phyloP scores from a whole-genome alignment of 2,329 filamentous ascomycete species.

The Hyphodiscus sp. region DNA sequence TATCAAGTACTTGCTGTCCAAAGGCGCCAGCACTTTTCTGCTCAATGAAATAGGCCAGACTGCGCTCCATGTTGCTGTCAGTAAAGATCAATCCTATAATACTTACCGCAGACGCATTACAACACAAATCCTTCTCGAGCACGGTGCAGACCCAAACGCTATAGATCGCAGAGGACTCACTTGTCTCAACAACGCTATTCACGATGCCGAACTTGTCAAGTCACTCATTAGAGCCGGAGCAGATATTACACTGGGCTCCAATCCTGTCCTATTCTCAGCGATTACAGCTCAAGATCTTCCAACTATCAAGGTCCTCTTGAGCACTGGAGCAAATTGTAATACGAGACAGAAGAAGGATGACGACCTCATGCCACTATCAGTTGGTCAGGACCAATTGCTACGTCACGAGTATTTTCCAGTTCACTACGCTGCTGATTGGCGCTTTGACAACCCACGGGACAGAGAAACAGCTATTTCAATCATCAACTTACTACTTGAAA shows the following conservation, averaged over 20 bases:
- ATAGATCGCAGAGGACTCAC: background rate
- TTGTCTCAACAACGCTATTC: background rate
- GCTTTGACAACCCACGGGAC: background rate
- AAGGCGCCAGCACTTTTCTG: conserved; percentile 24
- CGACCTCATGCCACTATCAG: too few relatives aligned
- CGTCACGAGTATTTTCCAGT: background rate
- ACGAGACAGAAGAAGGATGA: background rate
- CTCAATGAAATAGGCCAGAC: conserved; percentile 9
- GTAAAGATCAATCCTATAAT: background rate
- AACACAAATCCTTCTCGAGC: conserved; percentile 4
- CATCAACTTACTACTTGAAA: background rate
- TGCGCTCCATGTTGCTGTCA: conserved; percentile 9
- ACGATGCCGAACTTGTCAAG: conserved; percentile 14
- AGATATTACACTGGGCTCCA: conserved; percentile 20
- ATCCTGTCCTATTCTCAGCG: background rate
- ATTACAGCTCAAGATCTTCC: background rate
- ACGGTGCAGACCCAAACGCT: conserved; percentile 7
- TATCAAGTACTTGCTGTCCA: conserved; percentile 19
- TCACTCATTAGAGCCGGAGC: conserved; percentile 30
- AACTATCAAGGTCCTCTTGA: background rate
- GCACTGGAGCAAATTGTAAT: conserved; percentile 1
- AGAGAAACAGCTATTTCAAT: background rate
- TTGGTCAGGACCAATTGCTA: too few relatives aligned
- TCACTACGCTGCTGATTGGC: background rate
- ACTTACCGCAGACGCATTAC: background rate